Evolutionary conservation across 1,139 yeast species (phyloP).

Genomic region (Pneumocystis canis): DNA sequence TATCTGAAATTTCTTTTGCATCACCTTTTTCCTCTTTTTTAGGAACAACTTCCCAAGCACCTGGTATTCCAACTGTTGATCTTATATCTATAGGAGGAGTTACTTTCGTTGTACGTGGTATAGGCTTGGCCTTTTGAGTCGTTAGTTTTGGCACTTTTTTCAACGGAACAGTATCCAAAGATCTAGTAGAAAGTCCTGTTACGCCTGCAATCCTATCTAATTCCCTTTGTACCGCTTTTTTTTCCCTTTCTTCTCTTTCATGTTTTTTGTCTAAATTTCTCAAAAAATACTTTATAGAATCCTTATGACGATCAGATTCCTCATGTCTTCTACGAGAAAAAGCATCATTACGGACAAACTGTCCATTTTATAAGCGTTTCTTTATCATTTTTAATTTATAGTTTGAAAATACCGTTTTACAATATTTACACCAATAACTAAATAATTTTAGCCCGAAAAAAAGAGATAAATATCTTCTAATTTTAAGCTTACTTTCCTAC

Average conservation of each 20-base stretch:
- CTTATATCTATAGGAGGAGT: background rate
- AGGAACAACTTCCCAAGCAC: background rate
- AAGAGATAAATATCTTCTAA: background rate
- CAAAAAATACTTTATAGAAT: background rate
- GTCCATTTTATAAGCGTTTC: background rate
- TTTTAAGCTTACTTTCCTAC: background rate
- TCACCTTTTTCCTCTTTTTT: background rate
- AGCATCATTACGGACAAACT: slow-evolving; percentile 10
- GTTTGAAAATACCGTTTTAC: background rate
- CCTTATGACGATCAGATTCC: slow-evolving; percentile 9
- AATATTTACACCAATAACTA: slow-evolving; percentile 3
- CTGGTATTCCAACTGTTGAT: background rate
- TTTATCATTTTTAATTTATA: background rate
- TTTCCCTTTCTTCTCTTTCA: background rate
- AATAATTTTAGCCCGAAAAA: background rate
- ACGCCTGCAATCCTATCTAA: background rate
- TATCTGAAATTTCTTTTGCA: background rate
- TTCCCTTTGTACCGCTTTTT: background rate
- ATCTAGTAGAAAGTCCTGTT: background rate
- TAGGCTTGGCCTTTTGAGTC: background rate
- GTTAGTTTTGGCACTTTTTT: background rate
- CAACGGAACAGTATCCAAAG: background rate
- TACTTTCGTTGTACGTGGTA: background rate
- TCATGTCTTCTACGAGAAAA: slow-evolving; percentile 8
- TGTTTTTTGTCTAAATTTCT: background rate